Base-by-base conservation (phyloP, 176 grass and related monocot genomes). In the Elaeis guineensis region DNA sequence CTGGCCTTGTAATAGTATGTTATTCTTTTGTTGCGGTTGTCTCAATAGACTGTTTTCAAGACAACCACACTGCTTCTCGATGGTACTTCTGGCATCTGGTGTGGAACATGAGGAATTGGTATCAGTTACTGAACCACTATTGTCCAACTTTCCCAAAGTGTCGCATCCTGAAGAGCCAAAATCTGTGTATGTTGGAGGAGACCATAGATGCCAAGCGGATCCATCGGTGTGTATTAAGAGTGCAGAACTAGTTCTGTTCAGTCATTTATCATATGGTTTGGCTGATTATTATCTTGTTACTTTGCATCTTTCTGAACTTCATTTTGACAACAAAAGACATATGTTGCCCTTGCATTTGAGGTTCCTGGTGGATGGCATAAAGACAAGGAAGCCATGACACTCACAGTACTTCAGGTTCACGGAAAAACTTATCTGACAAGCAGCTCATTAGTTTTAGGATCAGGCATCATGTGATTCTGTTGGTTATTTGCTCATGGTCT, bases 291-390 rank as follows among this genome's bases (percentile, higher is more conserved):
- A 61, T 17, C 7, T 81, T 57, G 11, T 44, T 20, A 63, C 4
- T 21, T 25, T 78, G 12, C 72, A 71, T 61, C 51, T 65, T 73
- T 72, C 19, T 50, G 29, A 66, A 58, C 21, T 32, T 65, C 30
- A 35, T 3, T 55, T 55, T 2, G 48, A 66, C 62, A 76, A 67
- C 64, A 91, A 84, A 91, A 74, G 26, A 97, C 92, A 56, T 72
- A 91, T 74, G 63, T 97, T 80, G 84, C 92, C 5, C 67, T 97
- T 51, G 87, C 92, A 57, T 97, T 97, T 71, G 87, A 97, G 72
- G 65, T 97, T 58, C 84, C 92, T 54, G 79, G 92, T 78, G 92
- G 92, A 57, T 97, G 92, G 87, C 72, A 71, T 54, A 89, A 91
- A 75, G 87, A 85, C 68, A 97, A 85, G 52, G 84, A 97, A 67